A percentile compares a stretch with the other conserved stretches of the same genome.
These are phyloP conservation scores for Dryas drummondii DNA, from an alignment of 306 rosid genomes.

Conservation along the genomic window DNA sequence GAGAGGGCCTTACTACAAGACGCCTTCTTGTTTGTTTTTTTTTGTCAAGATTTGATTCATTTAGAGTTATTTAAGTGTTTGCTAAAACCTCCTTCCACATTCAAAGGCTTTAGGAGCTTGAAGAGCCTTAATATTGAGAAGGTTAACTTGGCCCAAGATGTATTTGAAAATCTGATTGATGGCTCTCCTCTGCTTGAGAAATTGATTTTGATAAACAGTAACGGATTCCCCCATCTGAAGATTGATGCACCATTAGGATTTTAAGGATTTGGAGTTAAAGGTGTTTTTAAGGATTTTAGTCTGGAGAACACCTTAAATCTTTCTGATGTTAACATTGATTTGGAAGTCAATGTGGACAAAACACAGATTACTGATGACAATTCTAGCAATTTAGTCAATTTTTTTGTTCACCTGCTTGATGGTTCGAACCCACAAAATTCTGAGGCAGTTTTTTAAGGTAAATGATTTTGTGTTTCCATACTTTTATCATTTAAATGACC, in stretches of 20 bases:
- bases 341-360: slow-evolving; percentile 34
- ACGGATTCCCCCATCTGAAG: slow-evolving; percentile 45
- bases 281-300: slow-evolving; percentile 39
- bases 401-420: slow-evolving; percentile 43
- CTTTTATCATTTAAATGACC: not conserved
- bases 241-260: slow-evolving; percentile 18
- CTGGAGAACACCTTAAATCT: slow-evolving; percentile 46
- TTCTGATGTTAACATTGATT: slow-evolving; percentile 40
- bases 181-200: slow-evolving; percentile 48
- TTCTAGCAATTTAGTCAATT: slow-evolving; percentile 40
- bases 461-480: not conserved
- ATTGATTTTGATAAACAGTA: slow-evolving; percentile 44
- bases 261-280: slow-evolving; percentile 45
- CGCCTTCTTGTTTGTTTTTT: too few species aligned
- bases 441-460: slow-evolving; percentile 54
- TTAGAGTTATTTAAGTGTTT: too few species aligned
- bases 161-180: slow-evolving; percentile 39
- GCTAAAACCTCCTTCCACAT: too few species aligned
- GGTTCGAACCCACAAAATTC: slow-evolving; percentile 45
- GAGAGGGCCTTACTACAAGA: too few species aligned
- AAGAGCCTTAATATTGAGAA: slow-evolving; percentile 31
- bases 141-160: slow-evolving; percentile 48
- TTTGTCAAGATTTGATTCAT: slow-evolving; percentile 27
- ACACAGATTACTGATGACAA: slow-evolving; percentile 18
- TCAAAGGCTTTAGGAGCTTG: not conserved